Evolutionary conservation across 179 eudicot genomes (phyloP), one percentile per base, ranked within the genome.

Genomic region (Spergularia azorica): DNA sequence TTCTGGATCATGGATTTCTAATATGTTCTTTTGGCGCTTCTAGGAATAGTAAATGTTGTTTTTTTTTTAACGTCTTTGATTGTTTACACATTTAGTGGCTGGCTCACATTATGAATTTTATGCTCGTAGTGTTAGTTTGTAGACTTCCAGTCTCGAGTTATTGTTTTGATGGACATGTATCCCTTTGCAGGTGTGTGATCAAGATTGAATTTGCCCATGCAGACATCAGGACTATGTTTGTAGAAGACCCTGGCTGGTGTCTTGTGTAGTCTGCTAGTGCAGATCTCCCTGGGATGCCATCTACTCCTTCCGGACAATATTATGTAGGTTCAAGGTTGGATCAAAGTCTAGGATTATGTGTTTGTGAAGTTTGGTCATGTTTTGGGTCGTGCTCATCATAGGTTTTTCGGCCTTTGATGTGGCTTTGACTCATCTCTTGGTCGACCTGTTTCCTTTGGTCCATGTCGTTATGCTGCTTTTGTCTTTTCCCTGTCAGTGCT

Each of bases 131-230:
- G 32, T 50, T 68, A 9, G 15, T 20, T 68, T 57, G 12, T 11
- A 26, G 72, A 20, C 57, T 20, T 50, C 39, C 32, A 68, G 72
- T 68, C 39, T 50, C 57, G 58, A 76, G 32, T 67, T 52, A 18
- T 4, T 61, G 13, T 15, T 66, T 39, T 64, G 70, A 63, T 63
- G 46, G 39, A 26, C 11, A 51, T 57, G 3, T 43, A 9, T 12
- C 63, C 61, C 9, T 17, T 26, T 63, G 17, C 79, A 80, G 83
- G 63, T 56, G 58, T 74, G 26, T 57, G 72, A 62, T 62, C 75
- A 70, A 61, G 65, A 54, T 39, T 21, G 57, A 32, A 39, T 74
- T 39, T 21, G 48, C 79, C 66, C 54, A 11, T 43, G 62, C 67
- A 67, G 65, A 73, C 71, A 63, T 70, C 75, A 41, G 66, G 56